A percentile compares a stretch with the other conserved stretches of the same genome.
phyloP scores from a whole-genome alignment of 2,329 filamentous ascomycete genomes.

The Fusarium fujikuroi region DNA sequence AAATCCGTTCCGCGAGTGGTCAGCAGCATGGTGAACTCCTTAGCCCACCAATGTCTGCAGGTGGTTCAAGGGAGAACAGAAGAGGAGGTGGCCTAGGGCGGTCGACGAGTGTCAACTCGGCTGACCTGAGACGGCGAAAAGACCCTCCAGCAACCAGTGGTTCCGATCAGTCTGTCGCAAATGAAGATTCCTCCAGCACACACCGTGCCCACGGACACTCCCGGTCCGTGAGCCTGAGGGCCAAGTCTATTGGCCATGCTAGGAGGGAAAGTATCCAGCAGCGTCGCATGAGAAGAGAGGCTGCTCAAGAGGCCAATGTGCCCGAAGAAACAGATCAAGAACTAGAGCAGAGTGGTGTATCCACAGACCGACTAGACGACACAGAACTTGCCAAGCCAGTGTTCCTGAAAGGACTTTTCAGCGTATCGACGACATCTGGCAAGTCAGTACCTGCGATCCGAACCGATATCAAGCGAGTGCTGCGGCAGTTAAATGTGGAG shows the following conservation, averaged over 20 bases:
- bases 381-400: slow-evolving; percentile 92
- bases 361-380: slow-evolving; percentile 70
- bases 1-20: slow-evolving; percentile 65
- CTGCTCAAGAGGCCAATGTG: slow-evolving; percentile 78
- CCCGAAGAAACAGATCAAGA: slow-evolving; percentile 93
- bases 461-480: slow-evolving; percentile 87
- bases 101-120: slow-evolving; percentile 92
- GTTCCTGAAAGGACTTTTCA: slow-evolving; percentile 95
- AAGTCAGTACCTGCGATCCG: slow-evolving; percentile 89
- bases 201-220: slow-evolving; percentile 63
- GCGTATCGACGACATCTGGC: slow-evolving; percentile 94
- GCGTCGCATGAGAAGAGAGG: slow-evolving; percentile 78
- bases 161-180: slow-evolving; percentile 76
- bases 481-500: slow-evolving; percentile 89
- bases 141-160: slow-evolving; percentile 81
- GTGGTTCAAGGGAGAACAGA: slow-evolving; percentile 64
- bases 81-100: slow-evolving; percentile 77
- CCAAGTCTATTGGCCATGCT: slow-evolving; percentile 90
- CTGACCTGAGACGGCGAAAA: slow-evolving; percentile 78
- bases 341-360: slow-evolving; percentile 69
- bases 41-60: slow-evolving; percentile 74
- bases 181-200: slow-evolving; percentile 62
- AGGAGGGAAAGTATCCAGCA: slow-evolving; percentile 93
- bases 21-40: slow-evolving; percentile 84
- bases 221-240: slow-evolving; percentile 73